Base-by-base conservation (phyloP, 1,284 basidiomycete species). In the Ustilago nuda region DNA sequence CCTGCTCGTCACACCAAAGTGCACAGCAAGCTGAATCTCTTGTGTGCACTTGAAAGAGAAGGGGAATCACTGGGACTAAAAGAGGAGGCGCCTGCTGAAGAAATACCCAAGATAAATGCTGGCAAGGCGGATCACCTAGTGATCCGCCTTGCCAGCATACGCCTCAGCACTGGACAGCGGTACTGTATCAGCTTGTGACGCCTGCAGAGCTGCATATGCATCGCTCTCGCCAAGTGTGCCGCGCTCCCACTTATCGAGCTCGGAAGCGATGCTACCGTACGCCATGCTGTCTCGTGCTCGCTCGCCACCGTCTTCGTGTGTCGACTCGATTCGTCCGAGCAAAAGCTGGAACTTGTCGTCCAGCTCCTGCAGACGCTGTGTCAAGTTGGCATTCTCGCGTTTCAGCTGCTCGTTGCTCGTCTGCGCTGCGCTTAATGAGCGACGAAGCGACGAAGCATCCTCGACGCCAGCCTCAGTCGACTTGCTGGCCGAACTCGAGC, bases 161-260 rank as follows among this genome's bases (percentile, higher is more conserved):
- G 65, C 61, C 56, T 73, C 66, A 33, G 71, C 71, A n/a, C 71
- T 68, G 32, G 71, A 73, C 50, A 61, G 58, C 45, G 66, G 71
- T 23, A 55, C 32, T 19, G 56, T 35, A 8, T 51, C 52, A 15
- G 59, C 64, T 4, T 51, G 57, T 35, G 7, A 19, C 11, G 35
- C 33, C 33, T 39, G 27, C 9, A 37, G 39, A 39, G 53, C 61
- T 13, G 33, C 58, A 17, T 64, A 68, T 17, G 54, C 63, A 30
- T 69, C 72, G 27, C 23, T 27, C n/a, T 64, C 71, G 36, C 62
- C 66, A 5, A 68, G 55, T 30, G 64, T 57, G 6, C 68, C 76
- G 17, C 66, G 63, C 66, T 82, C 81, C 81, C 81, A 82, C 70
- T 78, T 78, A 67, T 82, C 81, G n/a, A 82, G 71, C 65, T 82